phyloP scores from a whole-genome alignment of 2,329 filamentous ascomycete species.

The Colletotrichum chlorophyti region DNA sequence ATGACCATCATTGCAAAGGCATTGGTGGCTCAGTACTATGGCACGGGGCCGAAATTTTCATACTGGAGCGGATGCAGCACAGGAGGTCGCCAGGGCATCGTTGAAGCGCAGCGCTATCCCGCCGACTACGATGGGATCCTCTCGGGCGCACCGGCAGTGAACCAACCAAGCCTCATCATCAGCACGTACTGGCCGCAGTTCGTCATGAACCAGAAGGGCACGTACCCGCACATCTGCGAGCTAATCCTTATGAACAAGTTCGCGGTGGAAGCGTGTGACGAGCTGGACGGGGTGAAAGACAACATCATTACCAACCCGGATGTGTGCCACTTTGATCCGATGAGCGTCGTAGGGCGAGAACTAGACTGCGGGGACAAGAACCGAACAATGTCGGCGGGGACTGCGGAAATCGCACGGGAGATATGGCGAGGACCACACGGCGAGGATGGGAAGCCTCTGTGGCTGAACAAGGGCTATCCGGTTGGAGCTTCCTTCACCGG shows the following conservation, averaged over 20 bases:
- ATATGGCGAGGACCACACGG: slow-evolving; percentile 23
- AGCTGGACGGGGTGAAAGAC: slow-evolving; percentile 25
- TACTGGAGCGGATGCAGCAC: slow-evolving; percentile 62
- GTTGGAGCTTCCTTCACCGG: slow-evolving; percentile 25
- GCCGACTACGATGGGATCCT: slow-evolving; percentile 61
- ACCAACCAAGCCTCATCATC: slow-evolving; percentile 29
- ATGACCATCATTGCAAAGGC: slow-evolving; percentile 55
- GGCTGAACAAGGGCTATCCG: slow-evolving; percentile 17
- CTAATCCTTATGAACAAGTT: slow-evolving; percentile 40
- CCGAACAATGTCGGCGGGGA: slow-evolving; percentile 15
- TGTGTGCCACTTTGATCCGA: slow-evolving; percentile 33
- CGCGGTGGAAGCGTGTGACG: slow-evolving; percentile 26
- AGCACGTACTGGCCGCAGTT: slow-evolving; percentile 30
- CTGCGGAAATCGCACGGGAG: slow-evolving; percentile 14
- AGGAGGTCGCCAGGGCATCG: slow-evolving; percentile 62
- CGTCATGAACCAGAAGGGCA: slow-evolving; percentile 23
- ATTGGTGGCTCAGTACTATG: slow-evolving; percentile 55
- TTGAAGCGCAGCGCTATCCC: slow-evolving; percentile 58
- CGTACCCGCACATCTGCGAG: slow-evolving; percentile 24
- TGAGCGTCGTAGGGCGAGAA: slow-evolving; percentile 24
- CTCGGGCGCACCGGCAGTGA: slow-evolving; percentile 51
- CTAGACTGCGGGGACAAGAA: slow-evolving; percentile 35
- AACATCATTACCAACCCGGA: slow-evolving; percentile 23
- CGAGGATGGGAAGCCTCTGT: slow-evolving; percentile 9
- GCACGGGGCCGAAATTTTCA: slow-evolving; percentile 45